Percentiles rank a stretch among this genome's conserved stretches.
These are phyloP conservation scores for Fusarium sp. DNA, from an alignment of 2,329 filamentous ascomycete genomes.

Conservation along the genomic window DNA sequence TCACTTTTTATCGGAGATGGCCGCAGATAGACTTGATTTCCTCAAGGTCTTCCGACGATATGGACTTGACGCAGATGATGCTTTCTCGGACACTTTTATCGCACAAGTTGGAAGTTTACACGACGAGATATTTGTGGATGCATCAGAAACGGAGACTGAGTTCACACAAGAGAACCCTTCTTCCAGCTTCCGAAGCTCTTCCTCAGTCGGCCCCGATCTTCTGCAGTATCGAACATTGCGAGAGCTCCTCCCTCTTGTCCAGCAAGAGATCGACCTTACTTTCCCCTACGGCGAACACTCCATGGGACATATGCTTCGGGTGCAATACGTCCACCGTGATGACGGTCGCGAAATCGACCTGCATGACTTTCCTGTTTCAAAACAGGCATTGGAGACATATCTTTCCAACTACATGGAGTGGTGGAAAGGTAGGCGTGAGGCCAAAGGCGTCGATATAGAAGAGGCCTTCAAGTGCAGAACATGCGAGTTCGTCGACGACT, in stretches of 20 bases:
- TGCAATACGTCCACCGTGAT: slow-evolving; percentile 64
- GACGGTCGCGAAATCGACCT: slow-evolving; percentile 66
- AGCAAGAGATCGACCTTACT: slow-evolving; percentile 60
- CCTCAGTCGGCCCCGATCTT: slow-evolving; percentile 47
- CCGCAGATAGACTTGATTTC: slow-evolving; percentile 76
- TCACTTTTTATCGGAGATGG: slow-evolving; percentile 81
- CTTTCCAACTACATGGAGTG: slow-evolving; percentile 78
- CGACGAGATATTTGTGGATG: slow-evolving; percentile 70
- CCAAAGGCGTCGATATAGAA: slow-evolving; percentile 80
- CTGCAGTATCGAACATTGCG: slow-evolving; percentile 62
- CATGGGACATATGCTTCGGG: slow-evolving; percentile 62
- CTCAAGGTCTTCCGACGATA: slow-evolving; percentile 77
- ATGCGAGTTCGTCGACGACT: slow-evolving; percentile 85
- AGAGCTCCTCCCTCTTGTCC: slow-evolving; percentile 59
- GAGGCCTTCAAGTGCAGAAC: slow-evolving; percentile 89
- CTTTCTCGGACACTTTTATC: slow-evolving; percentile 84
- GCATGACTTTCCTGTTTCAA: slow-evolving; percentile 74
- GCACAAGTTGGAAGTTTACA: slow-evolving; percentile 77
- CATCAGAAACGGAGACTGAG: slow-evolving; percentile 49
- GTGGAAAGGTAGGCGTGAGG: slow-evolving; percentile 82
- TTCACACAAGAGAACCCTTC: slow-evolving; percentile 15
- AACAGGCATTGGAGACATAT: slow-evolving; percentile 71
- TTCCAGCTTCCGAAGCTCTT: slow-evolving; percentile 34
- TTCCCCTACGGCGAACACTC: slow-evolving; percentile 62
- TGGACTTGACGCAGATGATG: slow-evolving; percentile 68